phyloP scores from a whole-genome alignment of 1,284 basidiomycete genomes.

The Puccinia triticina region DNA sequence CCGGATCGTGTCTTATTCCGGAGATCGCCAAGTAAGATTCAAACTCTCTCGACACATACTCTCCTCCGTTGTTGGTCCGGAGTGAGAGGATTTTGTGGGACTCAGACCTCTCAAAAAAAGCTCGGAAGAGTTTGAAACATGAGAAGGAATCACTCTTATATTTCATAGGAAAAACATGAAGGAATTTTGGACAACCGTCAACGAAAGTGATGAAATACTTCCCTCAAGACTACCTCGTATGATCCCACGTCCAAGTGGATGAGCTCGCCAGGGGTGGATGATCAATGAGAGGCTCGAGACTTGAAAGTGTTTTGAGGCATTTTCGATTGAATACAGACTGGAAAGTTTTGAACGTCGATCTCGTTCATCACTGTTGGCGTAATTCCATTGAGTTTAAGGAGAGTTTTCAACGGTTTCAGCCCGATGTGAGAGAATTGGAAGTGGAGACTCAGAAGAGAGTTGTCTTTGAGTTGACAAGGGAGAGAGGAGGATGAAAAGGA shows the following conservation, averaged over 20 bases:
- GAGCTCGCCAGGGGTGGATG: not conserved
- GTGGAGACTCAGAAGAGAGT: conserved; percentile 18
- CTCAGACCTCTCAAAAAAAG: conserved; percentile 55
- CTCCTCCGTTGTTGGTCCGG: conserved; percentile 60
- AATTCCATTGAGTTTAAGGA: conserved; percentile 17
- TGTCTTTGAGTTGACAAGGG: not conserved
- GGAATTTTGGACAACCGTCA: too few species aligned
- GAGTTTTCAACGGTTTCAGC: not conserved
- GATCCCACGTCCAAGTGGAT: conserved; percentile 32
- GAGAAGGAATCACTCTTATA: not conserved
- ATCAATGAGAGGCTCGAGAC: not conserved
- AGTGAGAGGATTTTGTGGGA: conserved; percentile 58
- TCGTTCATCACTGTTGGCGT: too few species aligned
- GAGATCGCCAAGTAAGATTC: conserved; percentile 55
- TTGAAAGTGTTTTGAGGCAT: not conserved
- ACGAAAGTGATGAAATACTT: too few species aligned
- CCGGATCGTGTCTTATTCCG: conserved; percentile 59
- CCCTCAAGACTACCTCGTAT: too few species aligned
- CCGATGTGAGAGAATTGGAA: not conserved
- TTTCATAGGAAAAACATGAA: too few species aligned
- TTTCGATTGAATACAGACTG: not conserved
- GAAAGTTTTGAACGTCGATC: conserved; percentile 22
- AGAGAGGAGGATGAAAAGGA: not conserved
- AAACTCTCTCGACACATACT: too few species aligned
- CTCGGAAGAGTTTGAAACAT: conserved; percentile 60